Base-by-base conservation (phyloP, 257 asterid species). In the Capsicum rhomboideum region DNA sequence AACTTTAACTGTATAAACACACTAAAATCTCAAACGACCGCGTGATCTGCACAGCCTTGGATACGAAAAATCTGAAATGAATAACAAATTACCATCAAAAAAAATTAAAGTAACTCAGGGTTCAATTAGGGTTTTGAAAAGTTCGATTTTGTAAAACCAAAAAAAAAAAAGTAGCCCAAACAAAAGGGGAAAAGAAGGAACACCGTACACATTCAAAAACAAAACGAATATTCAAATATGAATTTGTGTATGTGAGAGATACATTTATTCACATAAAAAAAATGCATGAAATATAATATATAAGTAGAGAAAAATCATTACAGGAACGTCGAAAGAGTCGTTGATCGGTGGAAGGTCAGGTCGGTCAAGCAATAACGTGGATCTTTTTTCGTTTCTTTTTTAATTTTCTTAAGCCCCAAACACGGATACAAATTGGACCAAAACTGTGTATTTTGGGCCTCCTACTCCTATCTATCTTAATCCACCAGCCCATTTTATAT, bases 81-180 rank as follows among this genome's bases (percentile, higher is more conserved):
- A 85, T 85, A 87, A 82, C 83, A 54, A 82, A 87, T 20, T 71
- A 85, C 64, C 87, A 74, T 53, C 8, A 87, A 82, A 34, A 34
- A 34, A 61, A 84, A 87, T 74, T 88, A 83, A 68, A 67, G 72
- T 85, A 90, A 64, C 87, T 79, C 63, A 85, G 94, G 90, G 92
- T 91, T 91, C 93, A 90, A 88, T 92, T 91, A 91, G 95, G 97
- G 96, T 91, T 95, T 88, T 87, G 87, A 87, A 80, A 56, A 61
- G 53, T 69, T 61, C 67, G 55, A 84, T 69, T 82, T 68, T n/a
- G 12, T 72, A 12, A 42, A 34, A 34, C 2, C 37, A n/a, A 6
- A 11, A 20, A 4, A 20, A 68, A 28, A 16, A 11, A 55, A 69
- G 8, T 46, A 64, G 50, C 61, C 26, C 49, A 10, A 80, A 61